Percentiles rank a stretch among this genome's conserved stretches.
These are phyloP conservation scores for Chaetoceros tenuissimus DNA, from an alignment of 108 stramenopile species.

Conservation along the genomic window DNA sequence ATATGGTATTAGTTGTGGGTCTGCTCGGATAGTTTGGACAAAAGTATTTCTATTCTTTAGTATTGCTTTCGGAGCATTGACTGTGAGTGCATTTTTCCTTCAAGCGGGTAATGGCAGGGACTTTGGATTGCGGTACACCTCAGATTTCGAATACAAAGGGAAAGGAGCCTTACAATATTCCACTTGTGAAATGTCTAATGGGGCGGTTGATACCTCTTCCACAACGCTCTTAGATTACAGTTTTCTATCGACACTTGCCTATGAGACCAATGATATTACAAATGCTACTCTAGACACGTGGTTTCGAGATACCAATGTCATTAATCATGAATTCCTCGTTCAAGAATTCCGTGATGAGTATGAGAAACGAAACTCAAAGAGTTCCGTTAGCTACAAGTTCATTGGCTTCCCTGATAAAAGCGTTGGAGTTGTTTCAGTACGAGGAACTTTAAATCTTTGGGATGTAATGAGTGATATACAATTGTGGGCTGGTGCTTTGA, in stretches of 20 bases:
- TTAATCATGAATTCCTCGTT: constrained; percentile 32
- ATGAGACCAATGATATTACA: constrained; percentile 14
- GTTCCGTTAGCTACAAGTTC: constrained; percentile 50
- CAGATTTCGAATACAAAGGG: constrained; percentile 23
- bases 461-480: constrained; percentile 65
- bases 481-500: constrained; percentile 53
- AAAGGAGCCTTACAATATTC: constrained; percentile 4
- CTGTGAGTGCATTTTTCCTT: not conserved
- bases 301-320: constrained; percentile 42
- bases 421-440: constrained; percentile 50
- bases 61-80: not conserved
- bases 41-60: not conserved
- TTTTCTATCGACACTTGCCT: constrained; percentile 32
- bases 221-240: constrained; percentile 45
- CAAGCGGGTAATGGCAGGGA: not conserved
- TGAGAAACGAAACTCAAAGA: constrained; percentile 5
- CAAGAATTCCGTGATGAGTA: constrained; percentile 38
- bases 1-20: not conserved
- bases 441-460: constrained; percentile 57
- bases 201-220: constrained; percentile 1
- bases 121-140: no score
- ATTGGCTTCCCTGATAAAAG: constrained; percentile 28
- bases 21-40: not conserved
- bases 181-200: constrained; percentile 2
- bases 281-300: constrained; percentile 34